Evolutionary conservation across 306 rosid genomes (phyloP).

Genomic region (Quercus suber): DNA sequence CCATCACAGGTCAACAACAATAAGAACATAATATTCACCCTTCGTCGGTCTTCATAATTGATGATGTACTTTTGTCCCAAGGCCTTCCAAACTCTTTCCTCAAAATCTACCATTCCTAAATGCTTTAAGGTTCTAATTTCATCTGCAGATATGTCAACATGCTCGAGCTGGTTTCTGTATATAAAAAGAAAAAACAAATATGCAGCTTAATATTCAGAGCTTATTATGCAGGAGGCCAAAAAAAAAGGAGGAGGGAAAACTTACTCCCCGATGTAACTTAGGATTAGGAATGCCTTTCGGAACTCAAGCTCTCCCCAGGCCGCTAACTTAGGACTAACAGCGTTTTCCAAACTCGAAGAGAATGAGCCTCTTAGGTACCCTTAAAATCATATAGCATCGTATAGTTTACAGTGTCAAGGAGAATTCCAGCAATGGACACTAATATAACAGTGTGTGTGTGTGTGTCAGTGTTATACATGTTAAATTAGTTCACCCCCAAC

Average conservation of each 20-base stretch:
- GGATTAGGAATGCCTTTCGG: conserved; percentile 56
- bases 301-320: conserved; percentile 80
- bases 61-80: conserved; percentile 23
- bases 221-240: background rate
- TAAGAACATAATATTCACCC: conserved; percentile 38
- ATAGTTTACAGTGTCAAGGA: background rate
- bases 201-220: background rate
- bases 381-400: background rate
- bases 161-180: conserved; percentile 24
- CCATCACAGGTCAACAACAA: background rate
- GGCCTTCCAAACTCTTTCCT: conserved; percentile 45
- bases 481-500: background rate
- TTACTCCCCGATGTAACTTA: conserved; percentile 63
- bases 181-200: background rate
- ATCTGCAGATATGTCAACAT: conserved; percentile 24
- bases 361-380: background rate
- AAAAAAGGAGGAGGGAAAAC: background rate
- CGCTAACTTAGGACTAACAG: conserved; percentile 10
- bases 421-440: background rate
- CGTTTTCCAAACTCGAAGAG: conserved; percentile 2
- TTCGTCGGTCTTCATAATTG: conserved; percentile 29
- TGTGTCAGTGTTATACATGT: background rate
- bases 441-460: background rate
- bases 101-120: conserved; percentile 45
- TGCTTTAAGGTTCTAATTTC: conserved; percentile 37